Evolutionary conservation across 208 protist genomes (phyloP).

Genomic region (Acanthamoeba sp.): DNA sequence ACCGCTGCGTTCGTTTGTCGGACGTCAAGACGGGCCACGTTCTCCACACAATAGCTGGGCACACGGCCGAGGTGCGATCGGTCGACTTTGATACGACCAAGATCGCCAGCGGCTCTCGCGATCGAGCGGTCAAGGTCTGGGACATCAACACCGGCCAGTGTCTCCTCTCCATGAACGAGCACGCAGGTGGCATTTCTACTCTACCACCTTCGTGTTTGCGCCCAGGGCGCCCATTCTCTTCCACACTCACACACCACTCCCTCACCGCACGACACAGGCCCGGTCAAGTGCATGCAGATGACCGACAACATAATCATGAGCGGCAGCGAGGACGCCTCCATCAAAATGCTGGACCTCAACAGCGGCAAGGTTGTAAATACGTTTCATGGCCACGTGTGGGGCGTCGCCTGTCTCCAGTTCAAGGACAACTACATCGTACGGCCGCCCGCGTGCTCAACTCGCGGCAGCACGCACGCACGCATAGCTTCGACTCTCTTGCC

Average conservation of each 20-base stretch:
- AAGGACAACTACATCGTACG: conserved; percentile 8
- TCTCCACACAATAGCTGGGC: neutral
- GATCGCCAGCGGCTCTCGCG: conserved; percentile 12
- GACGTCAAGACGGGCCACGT: neutral
- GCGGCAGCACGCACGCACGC: neutral
- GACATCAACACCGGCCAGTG: conserved; percentile 44
- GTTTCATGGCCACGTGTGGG: conserved; percentile 20
- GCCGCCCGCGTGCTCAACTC: neutral
- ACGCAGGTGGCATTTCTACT: neutral
- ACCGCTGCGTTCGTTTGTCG: neutral
- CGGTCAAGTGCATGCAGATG: conserved; percentile 67
- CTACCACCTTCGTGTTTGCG: neutral
- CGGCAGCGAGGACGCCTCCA: conserved; percentile 37
- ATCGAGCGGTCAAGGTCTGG: conserved; percentile 33
- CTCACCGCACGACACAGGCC: neutral
- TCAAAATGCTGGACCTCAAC: conserved; percentile 47
- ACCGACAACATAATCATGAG: conserved; percentile 58
- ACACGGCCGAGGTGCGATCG: conserved; percentile 30
- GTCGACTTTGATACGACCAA: conserved; percentile 22
- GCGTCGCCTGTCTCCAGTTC: conserved; percentile 39
- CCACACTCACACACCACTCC: no score
- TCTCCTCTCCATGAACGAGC: conserved; percentile 3
- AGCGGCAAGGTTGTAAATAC: conserved; percentile 38
- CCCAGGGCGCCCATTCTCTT: neutral
- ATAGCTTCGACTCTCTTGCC: neutral